Conservation (phyloP, 768 basidiomycete species). For the Inosperma sp. region DNA sequence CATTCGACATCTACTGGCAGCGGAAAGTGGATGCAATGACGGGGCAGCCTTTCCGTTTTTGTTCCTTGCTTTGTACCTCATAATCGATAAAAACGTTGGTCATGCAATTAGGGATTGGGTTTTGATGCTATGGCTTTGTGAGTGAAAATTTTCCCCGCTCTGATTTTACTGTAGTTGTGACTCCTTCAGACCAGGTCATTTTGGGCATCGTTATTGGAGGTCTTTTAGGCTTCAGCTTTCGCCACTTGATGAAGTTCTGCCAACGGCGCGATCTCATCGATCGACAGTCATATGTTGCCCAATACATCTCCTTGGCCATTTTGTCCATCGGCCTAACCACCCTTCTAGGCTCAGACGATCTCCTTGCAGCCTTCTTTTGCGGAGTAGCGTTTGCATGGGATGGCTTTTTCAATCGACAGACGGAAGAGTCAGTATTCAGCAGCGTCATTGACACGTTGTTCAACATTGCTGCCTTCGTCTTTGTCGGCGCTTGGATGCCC, state of each 20-base stretch:
- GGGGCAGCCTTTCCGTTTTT: slow-evolving; percentile 96
- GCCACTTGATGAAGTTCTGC: slow-evolving; percentile 92
- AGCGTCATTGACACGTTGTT: slow-evolving; percentile 95
- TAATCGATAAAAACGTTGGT: slow-evolving; percentile 56
- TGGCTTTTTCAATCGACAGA: slow-evolving; percentile 88
- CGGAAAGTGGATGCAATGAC: slow-evolving; percentile 92
- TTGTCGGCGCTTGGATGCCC: slow-evolving; percentile 97
- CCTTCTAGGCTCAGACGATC: slow-evolving; percentile 87
- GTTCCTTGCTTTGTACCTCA: slow-evolving; percentile 83
- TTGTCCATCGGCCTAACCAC: slow-evolving; percentile 81
- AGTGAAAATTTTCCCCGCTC: slow-evolving; percentile 26
- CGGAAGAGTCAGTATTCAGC: slow-evolving; percentile 92
- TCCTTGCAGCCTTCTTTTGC: slow-evolving; percentile 91
- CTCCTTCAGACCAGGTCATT: slow-evolving; percentile 62
- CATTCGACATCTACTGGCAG: slow-evolving; percentile 57
- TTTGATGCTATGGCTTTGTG: slow-evolving; percentile 80
- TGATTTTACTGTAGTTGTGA: neutral
- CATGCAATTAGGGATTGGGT: slow-evolving; percentile 85
- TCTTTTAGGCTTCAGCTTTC: slow-evolving; percentile 69
- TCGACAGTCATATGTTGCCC: slow-evolving; percentile 90
- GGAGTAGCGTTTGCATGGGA: slow-evolving; percentile 98
- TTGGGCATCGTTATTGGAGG: slow-evolving; percentile 74
- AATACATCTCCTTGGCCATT: slow-evolving; percentile 80
- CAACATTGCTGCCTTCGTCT: slow-evolving; percentile 94
- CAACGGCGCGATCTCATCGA: slow-evolving; percentile 84